Percentiles rank a stretch among this genome's conserved stretches.
Evolutionary conservation across 352 stramenopile species (phyloP).

Genomic region (Elongisporangium undulatum): DNA sequence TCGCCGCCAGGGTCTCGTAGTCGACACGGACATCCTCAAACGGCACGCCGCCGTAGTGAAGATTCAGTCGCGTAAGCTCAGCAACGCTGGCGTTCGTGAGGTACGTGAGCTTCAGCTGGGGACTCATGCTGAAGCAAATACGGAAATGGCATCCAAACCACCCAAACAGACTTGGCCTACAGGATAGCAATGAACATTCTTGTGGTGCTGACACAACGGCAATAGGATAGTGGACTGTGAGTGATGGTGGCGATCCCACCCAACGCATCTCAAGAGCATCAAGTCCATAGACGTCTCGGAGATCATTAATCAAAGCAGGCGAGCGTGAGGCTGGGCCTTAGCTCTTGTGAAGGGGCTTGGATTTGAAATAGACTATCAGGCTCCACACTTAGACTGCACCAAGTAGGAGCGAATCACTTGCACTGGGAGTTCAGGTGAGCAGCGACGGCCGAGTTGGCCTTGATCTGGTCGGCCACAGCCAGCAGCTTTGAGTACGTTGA

Average conservation of each 20-base stretch:
- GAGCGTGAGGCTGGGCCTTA: too few relatives aligned
- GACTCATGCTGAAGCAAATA: slow-evolving; percentile 16
- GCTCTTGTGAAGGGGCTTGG: too few relatives aligned
- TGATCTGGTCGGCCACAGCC: slow-evolving; percentile 24
- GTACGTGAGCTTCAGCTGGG: slow-evolving; percentile 54
- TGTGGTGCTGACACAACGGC: too few relatives aligned
- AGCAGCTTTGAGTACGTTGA: slow-evolving; percentile 42
- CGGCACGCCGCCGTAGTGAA: slow-evolving; percentile 27
- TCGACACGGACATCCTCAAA: slow-evolving; percentile 32
- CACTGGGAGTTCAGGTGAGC: slow-evolving; percentile 26
- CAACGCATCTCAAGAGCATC: too few relatives aligned
- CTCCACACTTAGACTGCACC: background rate
- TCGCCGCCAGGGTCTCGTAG: slow-evolving; percentile 15
- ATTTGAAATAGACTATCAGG: background rate
- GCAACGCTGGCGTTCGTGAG: slow-evolving; percentile 41
- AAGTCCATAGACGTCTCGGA: too few relatives aligned
- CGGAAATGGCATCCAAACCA: slow-evolving; percentile 5
- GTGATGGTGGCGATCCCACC: background rate
- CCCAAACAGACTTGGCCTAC: too few relatives aligned
- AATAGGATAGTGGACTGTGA: too few relatives aligned
- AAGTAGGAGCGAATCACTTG: slow-evolving; percentile 7
- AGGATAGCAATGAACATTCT: too few relatives aligned
- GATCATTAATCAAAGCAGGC: too few relatives aligned
- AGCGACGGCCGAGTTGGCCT: slow-evolving; percentile 27
- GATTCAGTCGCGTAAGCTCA: slow-evolving; percentile 42